Conservation (phyloP, 305 asterid genomes). For the Petunia hybrid region DNA sequence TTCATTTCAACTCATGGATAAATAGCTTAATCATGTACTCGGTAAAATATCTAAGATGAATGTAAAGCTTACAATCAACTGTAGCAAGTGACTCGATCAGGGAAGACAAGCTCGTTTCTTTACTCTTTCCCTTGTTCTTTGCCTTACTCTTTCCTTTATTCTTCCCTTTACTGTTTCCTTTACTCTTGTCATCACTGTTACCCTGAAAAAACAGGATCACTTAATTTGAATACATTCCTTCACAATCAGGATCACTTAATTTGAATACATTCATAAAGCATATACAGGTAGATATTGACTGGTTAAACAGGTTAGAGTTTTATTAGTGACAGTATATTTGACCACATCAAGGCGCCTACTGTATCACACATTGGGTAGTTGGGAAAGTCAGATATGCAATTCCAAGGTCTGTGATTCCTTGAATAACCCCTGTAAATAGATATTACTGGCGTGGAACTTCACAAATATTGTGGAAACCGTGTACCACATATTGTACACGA, state of each 20-base stretch:
- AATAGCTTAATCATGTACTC: not conserved
- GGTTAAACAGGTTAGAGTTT: not conserved
- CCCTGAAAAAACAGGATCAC: not conserved
- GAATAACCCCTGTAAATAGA: not conserved
- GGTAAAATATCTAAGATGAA: not conserved
- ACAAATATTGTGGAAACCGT: not conserved
- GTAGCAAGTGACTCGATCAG: not conserved
- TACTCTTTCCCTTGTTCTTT: not conserved
- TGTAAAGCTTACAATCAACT: not conserved
- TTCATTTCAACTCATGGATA: not conserved
- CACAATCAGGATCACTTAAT: not conserved
- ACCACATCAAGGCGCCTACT: not conserved
- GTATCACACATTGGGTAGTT: not conserved
- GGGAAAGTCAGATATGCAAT: not conserved
- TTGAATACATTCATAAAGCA: no score
- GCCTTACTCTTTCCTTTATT: not conserved
- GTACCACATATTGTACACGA: not conserved
- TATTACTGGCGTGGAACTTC: not conserved
- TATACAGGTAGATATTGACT: not conserved
- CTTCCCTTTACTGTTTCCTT: not conserved
- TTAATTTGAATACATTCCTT: not conserved
- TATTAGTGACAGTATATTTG: not conserved
- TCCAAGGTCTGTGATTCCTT: not conserved
- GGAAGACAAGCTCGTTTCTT: not conserved
- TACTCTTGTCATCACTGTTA: not conserved